Evolutionary conservation across 2,329 filamentous ascomycete species (phyloP).

Genomic region (Epichloe sp.): DNA sequence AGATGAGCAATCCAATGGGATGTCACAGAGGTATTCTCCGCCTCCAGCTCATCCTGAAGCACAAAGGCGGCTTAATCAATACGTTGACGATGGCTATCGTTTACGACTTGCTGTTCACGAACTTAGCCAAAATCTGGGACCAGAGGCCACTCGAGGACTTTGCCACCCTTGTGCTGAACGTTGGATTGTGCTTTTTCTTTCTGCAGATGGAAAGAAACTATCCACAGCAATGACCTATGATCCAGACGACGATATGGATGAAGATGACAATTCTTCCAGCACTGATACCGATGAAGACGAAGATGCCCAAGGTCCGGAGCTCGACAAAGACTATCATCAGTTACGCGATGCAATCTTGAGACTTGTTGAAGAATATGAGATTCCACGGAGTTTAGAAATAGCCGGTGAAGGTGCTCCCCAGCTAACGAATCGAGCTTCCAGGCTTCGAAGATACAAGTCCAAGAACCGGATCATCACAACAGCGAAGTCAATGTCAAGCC

Average conservation of each 20-base stretch:
- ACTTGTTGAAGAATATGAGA: conserved; percentile 71
- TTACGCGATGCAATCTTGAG: conserved; percentile 69
- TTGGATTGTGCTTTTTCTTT: conserved; percentile 73
- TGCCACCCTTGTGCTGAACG: conserved; percentile 71
- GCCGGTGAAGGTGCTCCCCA: conserved; percentile 42
- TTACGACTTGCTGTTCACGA: conserved; percentile 57
- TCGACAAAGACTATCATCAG: conserved; percentile 70
- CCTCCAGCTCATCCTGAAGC: conserved; percentile 31
- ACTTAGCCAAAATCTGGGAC: conserved; percentile 52
- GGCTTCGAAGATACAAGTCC: conserved; percentile 44
- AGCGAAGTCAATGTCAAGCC: conserved; percentile 38
- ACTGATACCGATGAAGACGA: conserved; percentile 51
- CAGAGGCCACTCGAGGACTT: conserved; percentile 50
- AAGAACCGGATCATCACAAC: conserved; percentile 44
- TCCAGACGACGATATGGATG: conserved; percentile 50
- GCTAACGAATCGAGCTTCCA: conserved; percentile 58
- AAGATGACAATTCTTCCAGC: conserved; percentile 50
- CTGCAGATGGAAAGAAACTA: conserved; percentile 55
- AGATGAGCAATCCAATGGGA: conserved; percentile 38
- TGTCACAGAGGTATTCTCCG: conserved; percentile 42
- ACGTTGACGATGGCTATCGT: conserved; percentile 51
- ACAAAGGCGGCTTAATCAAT: conserved; percentile 33
- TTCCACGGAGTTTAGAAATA: conserved; percentile 52
- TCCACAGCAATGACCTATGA: conserved; percentile 62
- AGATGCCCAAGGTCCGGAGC: conserved; percentile 43